A percentile compares a stretch with the other conserved stretches of the same genome.
Evolutionary conservation across 805 yeast genomes (phyloP).

Genomic region (Teunomyces aglyptinius): DNA sequence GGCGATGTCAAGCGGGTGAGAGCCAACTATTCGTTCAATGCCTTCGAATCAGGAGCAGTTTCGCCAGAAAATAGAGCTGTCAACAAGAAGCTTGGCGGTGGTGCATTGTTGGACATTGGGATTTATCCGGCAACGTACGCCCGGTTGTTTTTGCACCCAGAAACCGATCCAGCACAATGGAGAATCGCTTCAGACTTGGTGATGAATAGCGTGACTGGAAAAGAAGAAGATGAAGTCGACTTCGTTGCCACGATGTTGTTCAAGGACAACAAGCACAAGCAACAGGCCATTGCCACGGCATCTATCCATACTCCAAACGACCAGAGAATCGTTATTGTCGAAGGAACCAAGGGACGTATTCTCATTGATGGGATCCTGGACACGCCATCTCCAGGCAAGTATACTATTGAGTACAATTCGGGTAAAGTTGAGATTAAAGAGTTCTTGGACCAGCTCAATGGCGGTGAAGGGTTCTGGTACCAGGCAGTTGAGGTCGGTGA

Average conservation of each 20-base stretch:
- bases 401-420: conserved; percentile 22
- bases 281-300: conserved; percentile 36
- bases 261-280: conserved; percentile 39
- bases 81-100: conserved; percentile 46
- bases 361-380: conserved; percentile 10
- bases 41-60: conserved; percentile 20
- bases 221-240: conserved; percentile 40
- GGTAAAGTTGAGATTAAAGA: conserved; percentile 6
- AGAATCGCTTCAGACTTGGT: conserved; percentile 25
- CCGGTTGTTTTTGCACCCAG: conserved; percentile 36
- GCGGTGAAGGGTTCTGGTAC: conserved; percentile 49
- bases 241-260: conserved; percentile 36
- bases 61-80: conserved; percentile 42
- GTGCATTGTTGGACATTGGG: conserved; percentile 56
- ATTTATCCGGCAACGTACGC: conserved; percentile 50
- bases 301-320: conserved; percentile 9
- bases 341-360: conserved; percentile 12
- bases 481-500: conserved; percentile 56
- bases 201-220: conserved; percentile 30
- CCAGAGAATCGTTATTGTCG: conserved; percentile 8
- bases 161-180: conserved; percentile 11
- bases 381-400: conserved; percentile 13
- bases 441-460: conserved; percentile 26
- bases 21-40: conserved; percentile 42
- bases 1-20: conserved; percentile 47